Evolutionary conservation across 805 yeast genomes (phyloP).

Genomic region (Barnettozyma wickerhamii): DNA sequence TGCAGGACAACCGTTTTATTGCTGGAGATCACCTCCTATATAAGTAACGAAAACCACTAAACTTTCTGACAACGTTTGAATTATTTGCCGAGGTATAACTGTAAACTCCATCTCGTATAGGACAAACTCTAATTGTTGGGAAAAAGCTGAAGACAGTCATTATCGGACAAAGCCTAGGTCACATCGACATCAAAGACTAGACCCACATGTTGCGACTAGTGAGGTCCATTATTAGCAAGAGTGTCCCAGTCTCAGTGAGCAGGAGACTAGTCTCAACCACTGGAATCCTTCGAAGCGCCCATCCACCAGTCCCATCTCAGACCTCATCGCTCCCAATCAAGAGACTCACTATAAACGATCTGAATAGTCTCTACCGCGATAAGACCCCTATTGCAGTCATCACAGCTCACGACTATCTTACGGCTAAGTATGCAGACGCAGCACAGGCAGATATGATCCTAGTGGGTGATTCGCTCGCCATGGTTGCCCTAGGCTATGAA

Average conservation of each 20-base stretch:
- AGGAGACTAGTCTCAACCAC: not conserved
- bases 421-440: constrained; percentile 63
- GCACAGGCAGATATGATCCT: constrained; percentile 67
- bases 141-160: too few relatives aligned
- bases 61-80: too few relatives aligned
- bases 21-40: too few relatives aligned
- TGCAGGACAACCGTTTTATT: not conserved
- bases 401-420: constrained; percentile 88
- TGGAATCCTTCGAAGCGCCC: not conserved
- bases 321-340: not conserved
- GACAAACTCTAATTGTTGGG: too few relatives aligned
- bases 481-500: constrained; percentile 81
- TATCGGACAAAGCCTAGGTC: too few relatives aligned
- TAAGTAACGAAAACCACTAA: too few relatives aligned
- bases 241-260: not conserved
- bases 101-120: too few relatives aligned
- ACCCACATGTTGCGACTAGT: too few relatives aligned
- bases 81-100: not conserved
- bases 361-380: constrained; percentile 30
- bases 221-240: too few relatives aligned
- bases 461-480: constrained; percentile 90
- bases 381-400: constrained; percentile 45
- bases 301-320: not conserved
- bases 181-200: not conserved
- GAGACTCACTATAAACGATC: constrained; percentile 34